Conservation (phyloP, 73 alveolate species). For the Paramecium octaurelia region DNA sequence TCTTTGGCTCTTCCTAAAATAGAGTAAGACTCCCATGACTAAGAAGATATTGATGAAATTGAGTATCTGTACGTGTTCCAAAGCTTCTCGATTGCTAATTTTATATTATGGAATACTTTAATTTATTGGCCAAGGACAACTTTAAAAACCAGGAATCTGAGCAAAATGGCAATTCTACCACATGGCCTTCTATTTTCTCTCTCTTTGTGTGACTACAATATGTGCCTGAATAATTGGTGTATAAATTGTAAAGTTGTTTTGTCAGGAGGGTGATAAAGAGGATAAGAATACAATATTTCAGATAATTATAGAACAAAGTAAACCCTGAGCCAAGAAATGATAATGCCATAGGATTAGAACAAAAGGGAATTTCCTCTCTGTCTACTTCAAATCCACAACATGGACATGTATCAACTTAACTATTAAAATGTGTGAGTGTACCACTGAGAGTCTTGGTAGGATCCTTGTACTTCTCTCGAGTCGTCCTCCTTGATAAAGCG, state of each 20-base stretch:
- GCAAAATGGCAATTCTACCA: not conserved
- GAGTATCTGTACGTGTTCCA: not conserved
- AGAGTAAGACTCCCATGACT: constrained; percentile 24
- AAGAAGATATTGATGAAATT: not conserved
- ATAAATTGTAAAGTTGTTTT: not conserved
- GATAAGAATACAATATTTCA: not conserved
- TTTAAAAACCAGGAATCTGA: not conserved
- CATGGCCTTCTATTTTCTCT: not conserved
- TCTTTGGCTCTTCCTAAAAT: constrained; percentile 45
- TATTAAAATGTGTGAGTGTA: not conserved
- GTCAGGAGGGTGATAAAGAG: not conserved
- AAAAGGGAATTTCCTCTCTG: not conserved
- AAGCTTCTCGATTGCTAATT: not conserved
- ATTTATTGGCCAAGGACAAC: not conserved
- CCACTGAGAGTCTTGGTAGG: not conserved
- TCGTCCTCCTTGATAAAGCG: constrained; percentile 50
- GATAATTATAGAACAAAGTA: not conserved
- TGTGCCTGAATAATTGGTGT: not conserved
- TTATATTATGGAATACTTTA: not conserved
- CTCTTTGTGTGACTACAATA: not conserved
- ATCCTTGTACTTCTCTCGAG: not conserved
- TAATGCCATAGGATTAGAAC: constrained; percentile 28
- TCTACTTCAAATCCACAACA: constrained; percentile 44
- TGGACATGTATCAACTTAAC: constrained; percentile 25
- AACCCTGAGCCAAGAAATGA: constrained; percentile 37